Conservation (phyloP, 192 early-diverging fungal species). For the Dispira parvispora region DNA sequence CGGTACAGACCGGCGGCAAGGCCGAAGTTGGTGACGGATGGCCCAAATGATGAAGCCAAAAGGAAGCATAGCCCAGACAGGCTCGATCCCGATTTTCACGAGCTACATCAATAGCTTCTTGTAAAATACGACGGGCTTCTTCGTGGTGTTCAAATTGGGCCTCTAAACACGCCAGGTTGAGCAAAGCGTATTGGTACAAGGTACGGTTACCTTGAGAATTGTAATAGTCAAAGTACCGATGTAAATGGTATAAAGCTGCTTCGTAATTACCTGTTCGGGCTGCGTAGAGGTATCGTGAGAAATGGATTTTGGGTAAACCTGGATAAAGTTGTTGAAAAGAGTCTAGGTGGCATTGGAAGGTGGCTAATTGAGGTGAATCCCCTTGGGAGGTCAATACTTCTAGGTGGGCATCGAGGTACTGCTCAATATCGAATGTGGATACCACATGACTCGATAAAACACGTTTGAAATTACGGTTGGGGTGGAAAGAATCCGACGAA, state of each 20-base stretch:
- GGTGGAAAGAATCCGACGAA: no score
- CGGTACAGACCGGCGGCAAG: background rate
- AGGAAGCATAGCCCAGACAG: background rate
- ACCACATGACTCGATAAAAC: background rate
- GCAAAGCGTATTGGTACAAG: background rate
- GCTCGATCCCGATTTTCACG: constrained; percentile 1
- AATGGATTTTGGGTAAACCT: background rate
- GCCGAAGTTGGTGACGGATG: background rate
- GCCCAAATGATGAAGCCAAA: background rate
- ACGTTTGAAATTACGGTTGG: background rate
- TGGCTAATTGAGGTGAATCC: background rate
- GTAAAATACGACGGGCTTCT: background rate
- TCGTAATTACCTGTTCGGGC: constrained; percentile 1
- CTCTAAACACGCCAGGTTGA: constrained; percentile 2
- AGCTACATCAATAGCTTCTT: background rate
- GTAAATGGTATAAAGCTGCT: background rate
- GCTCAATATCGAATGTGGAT: background rate
- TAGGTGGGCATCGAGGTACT: constrained; percentile 2
- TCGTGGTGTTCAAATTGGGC: background rate
- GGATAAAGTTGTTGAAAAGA: background rate
- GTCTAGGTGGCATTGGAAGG: background rate
- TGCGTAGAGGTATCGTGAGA: background rate
- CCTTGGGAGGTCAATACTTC: background rate
- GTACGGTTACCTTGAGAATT: background rate
- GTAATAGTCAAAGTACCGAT: background rate